Conservation (phyloP, 2,329 filamentous ascomycete genomes). For the Fusarium sp. region DNA sequence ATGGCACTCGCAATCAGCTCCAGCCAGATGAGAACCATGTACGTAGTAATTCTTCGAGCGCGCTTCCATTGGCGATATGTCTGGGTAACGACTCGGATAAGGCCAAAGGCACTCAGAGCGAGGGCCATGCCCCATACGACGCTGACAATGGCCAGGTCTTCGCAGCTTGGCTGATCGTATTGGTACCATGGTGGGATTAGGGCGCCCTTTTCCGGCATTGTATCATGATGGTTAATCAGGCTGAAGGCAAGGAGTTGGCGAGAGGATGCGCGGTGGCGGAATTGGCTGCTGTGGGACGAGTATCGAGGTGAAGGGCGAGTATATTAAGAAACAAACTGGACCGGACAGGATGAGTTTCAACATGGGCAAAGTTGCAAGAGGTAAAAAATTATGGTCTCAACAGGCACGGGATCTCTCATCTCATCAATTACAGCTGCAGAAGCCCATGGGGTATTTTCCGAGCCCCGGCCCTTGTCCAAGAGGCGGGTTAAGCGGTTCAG, state of each 20-base stretch:
- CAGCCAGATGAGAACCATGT: conserved; percentile 54
- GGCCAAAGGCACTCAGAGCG: conserved; percentile 48
- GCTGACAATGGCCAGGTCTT: conserved; percentile 49
- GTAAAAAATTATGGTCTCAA: conserved; percentile 7
- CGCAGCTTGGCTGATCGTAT: conserved; percentile 26
- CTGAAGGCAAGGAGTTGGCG: not conserved
- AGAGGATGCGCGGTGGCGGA: not conserved
- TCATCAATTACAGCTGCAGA: conserved; percentile 11
- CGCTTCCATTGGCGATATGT: conserved; percentile 46
- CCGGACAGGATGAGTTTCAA: not conserved
- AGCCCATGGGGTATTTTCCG: conserved; percentile 6
- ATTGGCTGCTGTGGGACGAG: not conserved
- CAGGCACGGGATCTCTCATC: conserved; percentile 13
- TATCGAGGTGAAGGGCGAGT: not conserved
- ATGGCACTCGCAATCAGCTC: conserved; percentile 49
- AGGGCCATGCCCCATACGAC: conserved; percentile 52
- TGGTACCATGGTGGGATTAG: conserved; percentile 42
- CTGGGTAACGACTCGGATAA: conserved; percentile 49
- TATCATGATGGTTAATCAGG: conserved; percentile 29
- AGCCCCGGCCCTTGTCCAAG: conserved; percentile 10
- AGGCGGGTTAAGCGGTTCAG: conserved; percentile 23
- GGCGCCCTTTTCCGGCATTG: conserved; percentile 31
- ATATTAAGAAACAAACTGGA: not conserved
- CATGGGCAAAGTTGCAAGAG: conserved; percentile 19
- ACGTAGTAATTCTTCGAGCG: conserved; percentile 48